phyloP scores from a whole-genome alignment of 176 grass and related monocot species.

The Pontederia crassipes region DNA sequence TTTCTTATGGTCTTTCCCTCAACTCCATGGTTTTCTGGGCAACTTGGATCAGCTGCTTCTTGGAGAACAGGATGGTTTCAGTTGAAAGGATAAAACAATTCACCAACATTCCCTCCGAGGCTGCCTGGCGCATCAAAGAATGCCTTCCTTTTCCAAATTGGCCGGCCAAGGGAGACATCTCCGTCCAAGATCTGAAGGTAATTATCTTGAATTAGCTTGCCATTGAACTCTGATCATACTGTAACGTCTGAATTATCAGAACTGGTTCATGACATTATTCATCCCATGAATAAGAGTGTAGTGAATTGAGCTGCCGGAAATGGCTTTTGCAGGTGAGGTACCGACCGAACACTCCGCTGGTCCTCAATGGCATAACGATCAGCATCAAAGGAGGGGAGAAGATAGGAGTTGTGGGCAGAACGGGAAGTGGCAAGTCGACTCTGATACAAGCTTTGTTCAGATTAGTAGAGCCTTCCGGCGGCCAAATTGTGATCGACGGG shows the following conservation, averaged over 20 bases:
- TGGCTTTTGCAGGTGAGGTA: conserved; percentile 52
- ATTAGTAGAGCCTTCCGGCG: conserved; percentile 81
- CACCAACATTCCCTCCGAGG: conserved; percentile 73
- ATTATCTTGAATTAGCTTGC: neutral
- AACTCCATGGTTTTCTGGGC: conserved; percentile 66
- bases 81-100: conserved; percentile 98
- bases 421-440: conserved; percentile 95
- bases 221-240: neutral
- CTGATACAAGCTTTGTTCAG: conserved; percentile 94
- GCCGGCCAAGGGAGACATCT: conserved; percentile 69
- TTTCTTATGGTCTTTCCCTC: conserved; percentile 93
- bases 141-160: conserved; percentile 56
- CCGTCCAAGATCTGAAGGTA: conserved; percentile 79
- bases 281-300: no score
- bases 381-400: conserved; percentile 72
- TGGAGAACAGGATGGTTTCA: conserved; percentile 92
- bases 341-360: conserved; percentile 69
- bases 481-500: conserved; percentile 65
- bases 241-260: neutral
- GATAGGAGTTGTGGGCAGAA: conserved; percentile 84
- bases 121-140: conserved; percentile 66
- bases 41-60: conserved; percentile 82
- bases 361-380: conserved; percentile 83
- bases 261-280: no score
- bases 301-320: no score